phyloP scores from a whole-genome alignment of 2,329 filamentous ascomycete genomes.

The Talaromyces piceae region DNA sequence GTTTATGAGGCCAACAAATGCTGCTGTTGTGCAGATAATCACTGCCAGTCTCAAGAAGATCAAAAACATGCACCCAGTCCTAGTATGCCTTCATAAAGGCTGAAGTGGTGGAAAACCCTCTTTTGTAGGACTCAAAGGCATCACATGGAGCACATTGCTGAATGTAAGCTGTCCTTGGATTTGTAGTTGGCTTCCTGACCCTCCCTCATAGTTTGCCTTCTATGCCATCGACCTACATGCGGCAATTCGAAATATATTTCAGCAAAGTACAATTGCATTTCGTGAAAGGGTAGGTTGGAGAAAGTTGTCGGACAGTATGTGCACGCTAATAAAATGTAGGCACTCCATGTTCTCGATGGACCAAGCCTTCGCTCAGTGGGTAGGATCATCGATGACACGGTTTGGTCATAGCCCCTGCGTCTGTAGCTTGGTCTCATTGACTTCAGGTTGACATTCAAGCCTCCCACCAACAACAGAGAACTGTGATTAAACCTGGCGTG shows the following conservation, averaged over 20 bases:
- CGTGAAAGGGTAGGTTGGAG: slow-evolving; percentile 43
- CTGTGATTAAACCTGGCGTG: slow-evolving; percentile 64
- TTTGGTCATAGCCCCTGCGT: slow-evolving; percentile 18
- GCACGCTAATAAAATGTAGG: slow-evolving; percentile 26
- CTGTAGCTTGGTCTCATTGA: background rate
- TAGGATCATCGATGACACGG: slow-evolving; percentile 60
- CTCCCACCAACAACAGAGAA: slow-evolving; percentile 63
- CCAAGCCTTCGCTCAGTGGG: slow-evolving; percentile 58
- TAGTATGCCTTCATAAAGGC: slow-evolving; percentile 70
- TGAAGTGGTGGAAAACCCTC: slow-evolving; percentile 50
- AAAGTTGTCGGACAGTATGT: background rate
- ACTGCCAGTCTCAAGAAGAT: slow-evolving; percentile 59
- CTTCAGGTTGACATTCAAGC: slow-evolving; percentile 68
- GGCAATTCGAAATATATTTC: slow-evolving; percentile 50
- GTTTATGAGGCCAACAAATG: slow-evolving; percentile 63
- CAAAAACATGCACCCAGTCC: slow-evolving; percentile 64
- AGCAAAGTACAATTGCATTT: slow-evolving; percentile 47
- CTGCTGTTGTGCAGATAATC: slow-evolving; percentile 48
- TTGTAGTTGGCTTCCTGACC: slow-evolving; percentile 6
- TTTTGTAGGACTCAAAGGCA: slow-evolving; percentile 52
- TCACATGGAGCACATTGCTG: slow-evolving; percentile 66
- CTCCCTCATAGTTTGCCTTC: slow-evolving; percentile 54
- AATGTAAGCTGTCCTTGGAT: slow-evolving; percentile 29
- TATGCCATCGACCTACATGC: slow-evolving; percentile 64
- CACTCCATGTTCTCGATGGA: slow-evolving; percentile 54